These are phyloP conservation scores for Jackrogersella minutella DNA, from an alignment of 495 filamentous ascomycete genomes.

Conservation along the genomic window DNA sequence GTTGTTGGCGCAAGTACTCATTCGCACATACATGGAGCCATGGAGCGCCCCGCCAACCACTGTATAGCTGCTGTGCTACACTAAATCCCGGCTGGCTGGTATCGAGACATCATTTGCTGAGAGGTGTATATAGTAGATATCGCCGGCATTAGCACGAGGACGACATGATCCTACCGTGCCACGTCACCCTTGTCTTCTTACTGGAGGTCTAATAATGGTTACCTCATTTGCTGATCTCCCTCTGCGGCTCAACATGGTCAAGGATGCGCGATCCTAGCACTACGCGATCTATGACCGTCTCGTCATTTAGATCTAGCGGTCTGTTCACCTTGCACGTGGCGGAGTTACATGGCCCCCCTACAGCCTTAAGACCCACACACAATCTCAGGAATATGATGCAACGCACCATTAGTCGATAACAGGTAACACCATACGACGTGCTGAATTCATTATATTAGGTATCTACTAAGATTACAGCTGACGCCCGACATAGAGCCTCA, in stretches of 20 bases:
- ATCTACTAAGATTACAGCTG: conserved; percentile 19
- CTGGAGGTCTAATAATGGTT: conserved; percentile 23
- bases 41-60: background rate
- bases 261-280: conserved; percentile 22
- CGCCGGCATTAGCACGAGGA: conserved; percentile 1
- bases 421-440: conserved; percentile 21
- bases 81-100: background rate
- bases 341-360: conserved; percentile 30
- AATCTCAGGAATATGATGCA: conserved; percentile 24
- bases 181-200: conserved; percentile 20
- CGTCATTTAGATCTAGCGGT: conserved; percentile 13
- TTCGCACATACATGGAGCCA: background rate
- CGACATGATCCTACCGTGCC: conserved; percentile 6
- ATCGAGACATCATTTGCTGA: conserved; percentile 9
- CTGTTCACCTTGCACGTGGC: conserved; percentile 35
- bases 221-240: conserved; percentile 7
- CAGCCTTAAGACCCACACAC: conserved; percentile 33
- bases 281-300: conserved; percentile 9
- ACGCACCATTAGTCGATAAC: conserved; percentile 35
- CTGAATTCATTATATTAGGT: conserved; percentile 21
- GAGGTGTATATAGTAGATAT: too few species aligned
- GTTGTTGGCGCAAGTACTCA: background rate
- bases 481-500: conserved; percentile 18
- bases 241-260: conserved; percentile 29
- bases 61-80: background rate